Conservation (phyloP, 1,284 basidiomycete genomes). For the Ganoderma lucidum region DNA sequence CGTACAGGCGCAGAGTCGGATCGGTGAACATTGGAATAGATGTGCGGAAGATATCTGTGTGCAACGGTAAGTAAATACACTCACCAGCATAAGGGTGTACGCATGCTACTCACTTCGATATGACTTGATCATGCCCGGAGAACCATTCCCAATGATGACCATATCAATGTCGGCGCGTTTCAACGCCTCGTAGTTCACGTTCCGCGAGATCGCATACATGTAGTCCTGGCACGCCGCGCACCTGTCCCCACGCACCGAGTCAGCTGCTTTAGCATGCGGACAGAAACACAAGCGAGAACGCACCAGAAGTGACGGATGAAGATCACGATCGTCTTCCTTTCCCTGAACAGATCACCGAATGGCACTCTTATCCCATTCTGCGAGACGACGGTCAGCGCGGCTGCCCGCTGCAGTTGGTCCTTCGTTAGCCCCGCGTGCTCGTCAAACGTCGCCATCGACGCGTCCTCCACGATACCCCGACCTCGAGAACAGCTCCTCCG, state of each 20-base stretch:
- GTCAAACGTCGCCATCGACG: constrained; percentile 36
- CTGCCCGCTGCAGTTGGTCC: constrained; percentile 66
- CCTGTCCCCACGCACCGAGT: constrained; percentile 41
- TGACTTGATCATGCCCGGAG: constrained; percentile 74
- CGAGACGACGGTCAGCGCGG: constrained; percentile 67
- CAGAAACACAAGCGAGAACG: constrained; percentile 20
- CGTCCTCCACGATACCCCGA: constrained; percentile 11
- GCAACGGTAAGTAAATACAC: neutral
- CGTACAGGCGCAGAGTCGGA: constrained; percentile 73
- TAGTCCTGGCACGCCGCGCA: constrained; percentile 89
- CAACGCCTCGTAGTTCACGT: constrained; percentile 60
- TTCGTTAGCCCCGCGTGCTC: constrained; percentile 48
- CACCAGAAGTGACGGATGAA: constrained; percentile 82
- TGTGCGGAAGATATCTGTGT: constrained; percentile 63
- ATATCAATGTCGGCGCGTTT: constrained; percentile 63
- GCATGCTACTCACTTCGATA: constrained; percentile 51
- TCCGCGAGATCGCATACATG: constrained; percentile 69
- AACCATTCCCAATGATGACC: constrained; percentile 83
- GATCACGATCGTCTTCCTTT: constrained; percentile 73
- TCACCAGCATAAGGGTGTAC: neutral
- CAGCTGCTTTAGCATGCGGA: neutral
- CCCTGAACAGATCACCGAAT: constrained; percentile 79
- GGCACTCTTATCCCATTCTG: constrained; percentile 70
- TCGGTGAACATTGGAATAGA: constrained; percentile 81
- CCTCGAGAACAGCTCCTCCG: constrained; percentile 19